Percentiles rank a stretch among this genome's conserved stretches.
phyloP scores from a whole-genome alignment of 495 filamentous ascomycete species.

The Parachaetomium inaequale region DNA sequence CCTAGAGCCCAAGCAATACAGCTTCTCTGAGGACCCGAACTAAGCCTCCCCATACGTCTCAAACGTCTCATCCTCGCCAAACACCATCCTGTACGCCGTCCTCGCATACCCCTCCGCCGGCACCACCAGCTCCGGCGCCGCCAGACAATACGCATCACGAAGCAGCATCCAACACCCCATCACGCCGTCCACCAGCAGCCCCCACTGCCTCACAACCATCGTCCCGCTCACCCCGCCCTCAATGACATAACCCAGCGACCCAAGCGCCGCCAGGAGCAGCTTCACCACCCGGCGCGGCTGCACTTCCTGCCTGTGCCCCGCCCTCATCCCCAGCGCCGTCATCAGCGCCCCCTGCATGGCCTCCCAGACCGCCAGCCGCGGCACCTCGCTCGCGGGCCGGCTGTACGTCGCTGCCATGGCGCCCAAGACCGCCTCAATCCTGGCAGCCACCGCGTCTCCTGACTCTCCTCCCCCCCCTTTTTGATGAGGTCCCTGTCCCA shows the following conservation, averaged over 20 bases:
- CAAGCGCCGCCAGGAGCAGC: constrained; percentile 32
- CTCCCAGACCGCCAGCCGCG: too few relatives aligned
- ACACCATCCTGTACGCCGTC: constrained; percentile 38
- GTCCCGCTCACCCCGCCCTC: constrained; percentile 28
- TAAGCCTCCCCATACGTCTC: constrained; percentile 5
- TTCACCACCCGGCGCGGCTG: constrained; percentile 23
- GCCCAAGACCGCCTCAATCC: too few relatives aligned
- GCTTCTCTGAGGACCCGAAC: too few relatives aligned
- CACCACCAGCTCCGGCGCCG: constrained; percentile 30
- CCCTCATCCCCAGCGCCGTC: too few relatives aligned
- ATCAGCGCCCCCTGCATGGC: too few relatives aligned
- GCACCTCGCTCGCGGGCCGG: too few relatives aligned
- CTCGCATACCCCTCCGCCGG: constrained; percentile 37
- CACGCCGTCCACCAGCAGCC: constrained; percentile 29
- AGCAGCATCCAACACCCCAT: constrained; percentile 40
- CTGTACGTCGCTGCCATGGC: too few relatives aligned
- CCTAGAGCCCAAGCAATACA: too few relatives aligned
- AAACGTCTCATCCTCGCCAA: constrained; percentile 46
- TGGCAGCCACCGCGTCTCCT: too few relatives aligned
- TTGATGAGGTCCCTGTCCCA: too few relatives aligned
- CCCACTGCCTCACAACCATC: constrained; percentile 44
- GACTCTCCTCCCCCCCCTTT: too few relatives aligned
- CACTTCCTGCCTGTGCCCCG: too few relatives aligned
- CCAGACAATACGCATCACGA: constrained; percentile 24
- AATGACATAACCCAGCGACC: constrained; percentile 43